phyloP scores from a whole-genome alignment of 2,329 filamentous ascomycete species.

The Ophiostoma himal-ulmi region DNA sequence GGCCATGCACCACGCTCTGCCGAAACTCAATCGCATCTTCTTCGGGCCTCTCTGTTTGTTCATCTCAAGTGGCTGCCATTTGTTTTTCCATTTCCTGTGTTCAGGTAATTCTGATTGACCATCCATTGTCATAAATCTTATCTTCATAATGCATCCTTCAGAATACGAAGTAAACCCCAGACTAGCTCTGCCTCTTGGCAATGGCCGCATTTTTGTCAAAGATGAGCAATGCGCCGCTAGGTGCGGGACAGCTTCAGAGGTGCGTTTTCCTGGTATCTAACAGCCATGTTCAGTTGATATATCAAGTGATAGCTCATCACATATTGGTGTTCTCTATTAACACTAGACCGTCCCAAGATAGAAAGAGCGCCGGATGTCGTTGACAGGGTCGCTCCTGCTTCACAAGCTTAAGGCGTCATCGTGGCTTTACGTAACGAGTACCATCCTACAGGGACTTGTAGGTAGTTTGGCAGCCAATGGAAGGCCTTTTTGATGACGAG shows the following conservation, averaged over 20 bases:
- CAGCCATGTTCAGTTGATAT: neutral
- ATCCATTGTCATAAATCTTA: neutral
- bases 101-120: neutral
- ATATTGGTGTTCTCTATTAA: neutral
- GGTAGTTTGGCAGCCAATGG: neutral
- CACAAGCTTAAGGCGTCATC: neutral
- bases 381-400: neutral
- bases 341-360: neutral
- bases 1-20: neutral
- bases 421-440: slow-evolving; percentile 9
- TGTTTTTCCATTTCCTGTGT: neutral
- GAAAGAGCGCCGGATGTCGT: neutral
- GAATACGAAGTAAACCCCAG: neutral
- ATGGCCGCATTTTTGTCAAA: neutral
- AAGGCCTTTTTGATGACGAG: neutral
- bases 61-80: neutral
- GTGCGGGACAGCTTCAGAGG: neutral
- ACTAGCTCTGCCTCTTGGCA: neutral
- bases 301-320: neutral
- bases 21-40: neutral
- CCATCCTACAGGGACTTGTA: neutral
- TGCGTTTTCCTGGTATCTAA: neutral
- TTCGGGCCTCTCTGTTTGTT: neutral
- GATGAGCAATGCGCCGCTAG: slow-evolving; percentile 6
- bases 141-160: neutral